Conservation (phyloP, 805 yeast genomes). For the Zygosaccharomyces siamensis region DNA sequence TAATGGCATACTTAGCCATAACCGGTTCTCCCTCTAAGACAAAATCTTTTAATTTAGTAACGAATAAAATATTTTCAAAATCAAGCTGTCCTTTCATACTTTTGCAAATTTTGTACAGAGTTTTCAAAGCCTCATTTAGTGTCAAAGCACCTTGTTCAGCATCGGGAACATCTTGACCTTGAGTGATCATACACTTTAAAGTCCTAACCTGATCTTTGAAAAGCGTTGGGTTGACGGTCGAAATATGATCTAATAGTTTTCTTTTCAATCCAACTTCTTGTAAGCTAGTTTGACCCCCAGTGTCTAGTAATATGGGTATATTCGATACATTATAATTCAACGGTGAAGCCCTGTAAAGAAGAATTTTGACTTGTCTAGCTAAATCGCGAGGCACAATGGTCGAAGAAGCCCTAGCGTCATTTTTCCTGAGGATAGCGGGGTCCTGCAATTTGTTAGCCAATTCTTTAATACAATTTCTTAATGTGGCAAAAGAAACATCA, state of each 20-base stretch:
- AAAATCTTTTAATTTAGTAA: conserved; percentile 42
- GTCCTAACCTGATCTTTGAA: conserved; percentile 55
- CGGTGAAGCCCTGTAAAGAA: conserved; percentile 58
- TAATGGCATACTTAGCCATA: conserved; percentile 63
- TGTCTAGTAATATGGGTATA: conserved; percentile 47
- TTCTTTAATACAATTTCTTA: conserved; percentile 60
- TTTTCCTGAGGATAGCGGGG: conserved; percentile 41
- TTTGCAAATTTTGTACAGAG: conserved; percentile 54
- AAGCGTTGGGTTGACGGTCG: conserved; percentile 56
- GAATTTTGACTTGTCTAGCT: conserved; percentile 48
- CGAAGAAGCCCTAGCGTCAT: conserved; percentile 30
- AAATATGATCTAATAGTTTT: conserved; percentile 53
- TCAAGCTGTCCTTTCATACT: conserved; percentile 47
- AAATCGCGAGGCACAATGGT: conserved; percentile 45
- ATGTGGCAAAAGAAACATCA: conserved; percentile 55
- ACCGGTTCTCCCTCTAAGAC: conserved; percentile 49
- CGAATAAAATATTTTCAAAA: conserved; percentile 39
- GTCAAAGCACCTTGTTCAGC: conserved; percentile 19
- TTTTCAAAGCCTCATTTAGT: conserved; percentile 45
- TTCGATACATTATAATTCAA: conserved; percentile 63
- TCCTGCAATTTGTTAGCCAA: conserved; percentile 52
- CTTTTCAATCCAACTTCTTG: conserved; percentile 37
- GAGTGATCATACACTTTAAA: conserved; percentile 41
- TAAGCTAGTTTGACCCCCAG: conserved; percentile 28
- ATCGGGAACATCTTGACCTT: conserved; percentile 16